Conservation (phyloP, 352 stramenopile species). For the Pythium phragmitis region DNA sequence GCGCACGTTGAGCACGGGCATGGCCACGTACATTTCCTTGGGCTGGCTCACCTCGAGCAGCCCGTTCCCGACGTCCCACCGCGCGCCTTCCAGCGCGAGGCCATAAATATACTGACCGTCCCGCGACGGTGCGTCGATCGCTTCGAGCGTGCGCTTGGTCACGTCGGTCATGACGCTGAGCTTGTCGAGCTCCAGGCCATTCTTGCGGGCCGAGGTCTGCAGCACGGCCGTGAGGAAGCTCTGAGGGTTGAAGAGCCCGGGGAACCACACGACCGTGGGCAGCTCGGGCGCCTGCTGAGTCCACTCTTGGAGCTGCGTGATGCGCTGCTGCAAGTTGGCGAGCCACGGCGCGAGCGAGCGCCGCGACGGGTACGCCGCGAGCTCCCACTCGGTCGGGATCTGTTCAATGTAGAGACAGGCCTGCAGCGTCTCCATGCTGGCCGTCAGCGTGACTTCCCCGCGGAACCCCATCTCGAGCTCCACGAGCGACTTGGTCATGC, state of each 20-base stretch:
- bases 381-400: constrained; percentile 74
- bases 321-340: constrained; percentile 80
- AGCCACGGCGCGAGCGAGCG: constrained; percentile 82
- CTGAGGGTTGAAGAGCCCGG: constrained; percentile 82
- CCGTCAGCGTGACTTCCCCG: constrained; percentile 87
- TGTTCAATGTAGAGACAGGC: constrained; percentile 73
- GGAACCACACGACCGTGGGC: constrained; percentile 82
- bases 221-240: constrained; percentile 85
- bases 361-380: constrained; percentile 74
- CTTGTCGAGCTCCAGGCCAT: constrained; percentile 82
- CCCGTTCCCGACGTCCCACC: constrained; percentile 81
- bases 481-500: constrained; percentile 75
- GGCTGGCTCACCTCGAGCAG: constrained; percentile 79
- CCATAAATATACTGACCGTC: constrained; percentile 91
- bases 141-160: constrained; percentile 84
- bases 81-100: constrained; percentile 88
- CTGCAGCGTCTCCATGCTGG: constrained; percentile 84
- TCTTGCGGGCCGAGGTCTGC: constrained; percentile 72
- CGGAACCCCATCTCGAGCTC: constrained; percentile 88
- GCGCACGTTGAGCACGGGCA: constrained; percentile 91
- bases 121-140: constrained; percentile 76
- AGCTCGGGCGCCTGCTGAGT: constrained; percentile 69
- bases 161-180: constrained; percentile 78
- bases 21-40: constrained; percentile 90
- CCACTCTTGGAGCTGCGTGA: constrained; percentile 89